Percentiles rank a stretch among this genome's conserved stretches.
Conservation (phyloP, 768 basidiomycete species). For the Gyrodon lividus region DNA sequence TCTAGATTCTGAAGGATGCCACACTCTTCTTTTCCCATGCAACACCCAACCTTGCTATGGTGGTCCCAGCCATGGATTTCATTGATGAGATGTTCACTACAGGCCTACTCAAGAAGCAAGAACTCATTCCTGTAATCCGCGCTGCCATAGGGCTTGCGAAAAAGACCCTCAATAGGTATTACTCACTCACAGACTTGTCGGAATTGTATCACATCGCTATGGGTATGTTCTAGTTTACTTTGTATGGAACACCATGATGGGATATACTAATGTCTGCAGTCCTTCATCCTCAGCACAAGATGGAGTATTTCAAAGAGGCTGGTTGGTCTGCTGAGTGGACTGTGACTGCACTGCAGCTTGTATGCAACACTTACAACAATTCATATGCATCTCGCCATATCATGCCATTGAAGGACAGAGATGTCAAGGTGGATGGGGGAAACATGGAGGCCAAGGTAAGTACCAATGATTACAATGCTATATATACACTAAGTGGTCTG, state of each 20-base stretch:
- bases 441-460: slow-evolving; percentile 1
- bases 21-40: neutral
- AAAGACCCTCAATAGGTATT: slow-evolving; percentile 25
- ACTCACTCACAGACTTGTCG: slow-evolving; percentile 21
- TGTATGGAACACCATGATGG: neutral
- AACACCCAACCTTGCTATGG: no score
- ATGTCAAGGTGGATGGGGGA: neutral
- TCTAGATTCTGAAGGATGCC: slow-evolving; percentile 21
- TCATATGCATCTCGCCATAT: slow-evolving; percentile 1
- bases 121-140: neutral
- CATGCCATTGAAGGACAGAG: neutral
- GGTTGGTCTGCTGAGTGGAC: slow-evolving; percentile 30
- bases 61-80: no score
- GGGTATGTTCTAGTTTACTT: slow-evolving; percentile 12
- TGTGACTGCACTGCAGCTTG: slow-evolving; percentile 17
- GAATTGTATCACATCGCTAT: slow-evolving; percentile 29
- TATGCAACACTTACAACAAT: slow-evolving; percentile 16
- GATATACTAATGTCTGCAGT: slow-evolving; percentile 16
- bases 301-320: slow-evolving; percentile 27
- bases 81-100: slow-evolving; percentile 19
- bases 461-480: neutral
- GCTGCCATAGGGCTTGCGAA: slow-evolving; percentile 17
- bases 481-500: neutral
- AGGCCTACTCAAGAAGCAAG: neutral
- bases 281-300: slow-evolving; percentile 31